phyloP scores from a whole-genome alignment of 2,329 filamentous ascomycete species.

The Sphaerulina vaccinii region DNA sequence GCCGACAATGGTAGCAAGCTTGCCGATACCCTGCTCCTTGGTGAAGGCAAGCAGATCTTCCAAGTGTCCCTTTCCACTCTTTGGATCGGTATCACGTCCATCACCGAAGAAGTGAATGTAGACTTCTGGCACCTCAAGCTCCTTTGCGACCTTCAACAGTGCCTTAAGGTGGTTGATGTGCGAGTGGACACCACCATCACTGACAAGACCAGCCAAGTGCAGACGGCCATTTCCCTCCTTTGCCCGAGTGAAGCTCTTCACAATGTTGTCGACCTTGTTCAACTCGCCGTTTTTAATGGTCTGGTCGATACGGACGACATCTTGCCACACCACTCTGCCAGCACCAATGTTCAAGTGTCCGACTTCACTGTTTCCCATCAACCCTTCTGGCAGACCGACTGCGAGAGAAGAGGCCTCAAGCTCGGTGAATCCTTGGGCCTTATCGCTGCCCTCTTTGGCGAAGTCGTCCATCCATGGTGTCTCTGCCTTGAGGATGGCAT shows the following conservation, averaged over 20 bases:
- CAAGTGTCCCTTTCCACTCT: slow-evolving; percentile 86
- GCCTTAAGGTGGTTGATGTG: slow-evolving; percentile 92
- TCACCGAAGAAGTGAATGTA: slow-evolving; percentile 99
- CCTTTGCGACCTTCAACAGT: slow-evolving; percentile 86
- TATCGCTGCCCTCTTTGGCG: slow-evolving; percentile 62
- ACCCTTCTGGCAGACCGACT: slow-evolving; percentile 89
- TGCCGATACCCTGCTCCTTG: slow-evolving; percentile 79
- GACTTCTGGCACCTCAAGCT: slow-evolving; percentile 80
- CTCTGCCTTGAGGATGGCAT: slow-evolving; percentile 90
- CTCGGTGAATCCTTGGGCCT: slow-evolving; percentile 80
- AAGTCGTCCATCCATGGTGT: slow-evolving; percentile 96
- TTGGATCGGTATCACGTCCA: slow-evolving; percentile 95
- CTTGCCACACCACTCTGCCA: slow-evolving; percentile 96
- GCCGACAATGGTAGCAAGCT: slow-evolving; percentile 90
- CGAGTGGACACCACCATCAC: slow-evolving; percentile 91
- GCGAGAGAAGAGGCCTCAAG: slow-evolving; percentile 95
- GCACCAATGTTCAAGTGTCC: slow-evolving; percentile 98
- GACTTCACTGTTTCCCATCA: slow-evolving; percentile 99
- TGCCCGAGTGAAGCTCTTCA: slow-evolving; percentile 72
- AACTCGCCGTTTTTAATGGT: slow-evolving; percentile 83
- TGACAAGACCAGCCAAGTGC: slow-evolving; percentile 88
- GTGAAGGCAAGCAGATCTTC: slow-evolving; percentile 76
- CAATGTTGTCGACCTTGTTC: slow-evolving; percentile 72
- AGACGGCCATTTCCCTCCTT: slow-evolving; percentile 88
- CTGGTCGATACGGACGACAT: slow-evolving; percentile 84